Base-by-base conservation (phyloP, 2,329 filamentous ascomycete species). In the Pseudodiploospora longispora region DNA sequence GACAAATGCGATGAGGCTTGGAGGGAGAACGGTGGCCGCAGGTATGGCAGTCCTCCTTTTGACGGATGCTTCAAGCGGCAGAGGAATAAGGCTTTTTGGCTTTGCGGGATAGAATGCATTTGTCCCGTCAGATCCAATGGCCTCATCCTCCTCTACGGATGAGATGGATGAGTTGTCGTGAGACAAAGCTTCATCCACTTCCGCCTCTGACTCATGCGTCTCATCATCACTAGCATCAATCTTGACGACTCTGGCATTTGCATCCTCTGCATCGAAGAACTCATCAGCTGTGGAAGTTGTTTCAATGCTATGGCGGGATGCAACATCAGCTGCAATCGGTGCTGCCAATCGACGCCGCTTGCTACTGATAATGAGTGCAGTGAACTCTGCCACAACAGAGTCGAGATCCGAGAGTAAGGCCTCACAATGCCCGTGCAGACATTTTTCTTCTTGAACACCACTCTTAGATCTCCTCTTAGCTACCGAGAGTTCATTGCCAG, bases 1-100 rank as follows among this genome's bases (percentile, higher is more conserved):
- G 30, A 97, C 75, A 62, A 97, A 95, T 0, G 87, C 87, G 52
- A 98, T 95, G 42, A 98, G 71, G 61, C 88, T 95, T 0, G 93
- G 93, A 0, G 93, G 93, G 46, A 82, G 71, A 10, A 89, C 81
- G 29, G 83, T 88, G 6, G 90, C 81, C 2, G 85, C 72, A 3
- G 82, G 75, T 10, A 98, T 80, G 1, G 79, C 83, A 6, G 68
- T 72, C 46, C 93, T 80, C 31, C 93, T 80, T 34, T 73, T 65
- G 3, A 94, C 73, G 0, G 66, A 55, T 30, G 80, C 72, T 5
- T 76, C 72, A 29, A 95, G 69, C 1, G 93, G 91, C 10, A 97
- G 69, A 4, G 93, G 93, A 8, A 72, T 60, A 12, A 98, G 74
- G 6, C 76, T 81, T 59, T 88, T 91, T 2, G 89, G 83, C 55